Evolutionary conservation across 139 green algal species (phyloP).

Genomic region (Closterium sp.): DNA sequence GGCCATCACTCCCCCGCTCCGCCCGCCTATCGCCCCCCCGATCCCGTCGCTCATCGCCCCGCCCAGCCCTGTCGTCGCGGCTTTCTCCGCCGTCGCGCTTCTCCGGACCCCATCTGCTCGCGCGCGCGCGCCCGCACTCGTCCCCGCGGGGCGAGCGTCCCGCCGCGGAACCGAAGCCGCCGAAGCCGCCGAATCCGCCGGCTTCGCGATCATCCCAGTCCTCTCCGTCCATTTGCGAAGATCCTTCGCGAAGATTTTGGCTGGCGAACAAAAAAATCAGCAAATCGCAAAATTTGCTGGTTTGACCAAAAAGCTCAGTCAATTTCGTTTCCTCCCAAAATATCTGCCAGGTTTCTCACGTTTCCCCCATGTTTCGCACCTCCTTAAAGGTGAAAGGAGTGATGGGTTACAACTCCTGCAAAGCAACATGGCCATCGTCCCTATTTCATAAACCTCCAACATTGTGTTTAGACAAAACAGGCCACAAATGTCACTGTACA

Average conservation of each 20-base stretch:
- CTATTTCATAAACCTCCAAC: too few relatives aligned
- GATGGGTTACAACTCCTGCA: too few relatives aligned
- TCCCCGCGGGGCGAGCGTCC: neutral
- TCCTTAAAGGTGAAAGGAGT: too few relatives aligned
- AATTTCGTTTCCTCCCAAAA: too few relatives aligned
- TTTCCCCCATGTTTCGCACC: too few relatives aligned
- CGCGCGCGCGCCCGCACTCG: neutral
- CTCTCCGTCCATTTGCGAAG: neutral
- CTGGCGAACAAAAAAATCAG: neutral
- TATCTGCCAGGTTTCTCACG: too few relatives aligned
- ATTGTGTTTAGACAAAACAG: too few relatives aligned
- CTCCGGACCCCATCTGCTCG: neutral
- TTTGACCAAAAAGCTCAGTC: too few relatives aligned
- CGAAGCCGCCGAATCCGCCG: neutral
- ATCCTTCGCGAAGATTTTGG: neutral
- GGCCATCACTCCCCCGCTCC: conserved; percentile 9
- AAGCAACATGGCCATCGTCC: too few relatives aligned
- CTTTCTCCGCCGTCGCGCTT: neutral
- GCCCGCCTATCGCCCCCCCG: neutral
- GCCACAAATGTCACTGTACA: too few relatives aligned
- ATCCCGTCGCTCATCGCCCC: neutral
- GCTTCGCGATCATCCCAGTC: neutral
- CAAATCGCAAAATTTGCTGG: too few relatives aligned
- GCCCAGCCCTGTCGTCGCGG: neutral
- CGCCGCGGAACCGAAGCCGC: neutral